A percentile compares a stretch with the other conserved stretches of the same genome.
These are phyloP conservation scores for Nelumbo lutea DNA, from an alignment of 164 flowering plant species.

Conservation along the genomic window DNA sequence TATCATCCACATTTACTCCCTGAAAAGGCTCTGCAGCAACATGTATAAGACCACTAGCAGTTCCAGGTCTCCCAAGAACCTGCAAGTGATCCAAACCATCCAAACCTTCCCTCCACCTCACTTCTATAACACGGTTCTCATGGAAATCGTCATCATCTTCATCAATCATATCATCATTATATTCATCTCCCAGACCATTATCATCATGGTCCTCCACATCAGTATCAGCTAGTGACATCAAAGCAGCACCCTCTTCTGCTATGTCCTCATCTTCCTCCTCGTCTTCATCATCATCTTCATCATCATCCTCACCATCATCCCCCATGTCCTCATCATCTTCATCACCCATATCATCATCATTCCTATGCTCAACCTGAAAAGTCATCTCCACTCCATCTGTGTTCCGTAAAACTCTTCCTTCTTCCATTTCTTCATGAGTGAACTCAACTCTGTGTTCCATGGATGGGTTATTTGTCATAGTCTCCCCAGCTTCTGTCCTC, in stretches of 20 bases:
- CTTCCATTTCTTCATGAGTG: constrained; percentile 72
- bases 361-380: constrained; percentile 64
- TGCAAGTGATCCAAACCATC: constrained; percentile 87
- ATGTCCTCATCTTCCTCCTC: constrained; percentile 86
- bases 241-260: constrained; percentile 78
- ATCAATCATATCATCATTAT: constrained; percentile 81
- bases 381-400: constrained; percentile 60
- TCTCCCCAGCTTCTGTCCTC: constrained; percentile 54
- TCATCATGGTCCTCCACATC: constrained; percentile 95
- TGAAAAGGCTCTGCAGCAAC: constrained; percentile 83
- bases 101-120: constrained; percentile 89
- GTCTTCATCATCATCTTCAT: constrained; percentile 78
- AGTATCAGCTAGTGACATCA: constrained; percentile 90
- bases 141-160: constrained; percentile 93
- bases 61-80: constrained; percentile 81
- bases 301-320: constrained; percentile 74
- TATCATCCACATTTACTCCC: constrained; percentile 87
- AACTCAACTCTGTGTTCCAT: constrained; percentile 57
- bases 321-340: constrained; percentile 84
- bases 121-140: constrained; percentile 83
- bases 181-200: constrained; percentile 80
- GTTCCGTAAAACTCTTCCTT: constrained; percentile 39
- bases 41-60: constrained; percentile 63
- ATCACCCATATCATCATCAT: constrained; percentile 77
- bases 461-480: constrained; percentile 29